Conservation (phyloP, 2,329 filamentous ascomycete genomes). For the Fusarium goolgardi region DNA sequence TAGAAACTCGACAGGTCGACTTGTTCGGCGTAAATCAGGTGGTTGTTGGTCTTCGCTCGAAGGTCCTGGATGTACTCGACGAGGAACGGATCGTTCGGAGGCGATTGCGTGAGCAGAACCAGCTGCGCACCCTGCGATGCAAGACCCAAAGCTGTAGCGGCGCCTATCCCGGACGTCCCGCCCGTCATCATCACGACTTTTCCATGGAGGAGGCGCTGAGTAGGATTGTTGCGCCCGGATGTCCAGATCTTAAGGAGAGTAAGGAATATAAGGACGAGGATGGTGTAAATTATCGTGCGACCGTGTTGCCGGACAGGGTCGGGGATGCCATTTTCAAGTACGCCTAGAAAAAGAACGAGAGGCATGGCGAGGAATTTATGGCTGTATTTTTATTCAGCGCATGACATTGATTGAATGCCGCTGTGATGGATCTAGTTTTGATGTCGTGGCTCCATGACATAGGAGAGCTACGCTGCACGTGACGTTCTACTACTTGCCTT, state of each 20-base stretch:
- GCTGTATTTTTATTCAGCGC: conserved; percentile 25
- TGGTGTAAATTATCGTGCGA: conserved; percentile 56
- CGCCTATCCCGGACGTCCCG: conserved; percentile 92
- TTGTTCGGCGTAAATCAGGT: conserved; percentile 94
- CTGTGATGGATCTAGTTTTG: conserved; percentile 16
- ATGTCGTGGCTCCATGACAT: conserved; percentile 33
- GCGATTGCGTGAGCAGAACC: conserved; percentile 85
- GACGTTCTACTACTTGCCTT: conserved; percentile 2
- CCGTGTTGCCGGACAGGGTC: conserved; percentile 60
- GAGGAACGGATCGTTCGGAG: conserved; percentile 86
- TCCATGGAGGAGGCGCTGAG: conserved; percentile 89
- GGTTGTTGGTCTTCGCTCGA: conserved; percentile 78
- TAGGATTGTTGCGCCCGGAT: conserved; percentile 76
- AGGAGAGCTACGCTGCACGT: conserved; percentile 22
- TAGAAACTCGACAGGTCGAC: conserved; percentile 90
- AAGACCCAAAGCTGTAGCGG: conserved; percentile 77
- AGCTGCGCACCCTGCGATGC: conserved; percentile 88
- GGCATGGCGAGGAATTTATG: conserved; percentile 57
- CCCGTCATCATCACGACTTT: conserved; percentile 95
- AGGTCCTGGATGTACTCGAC: conserved; percentile 93
- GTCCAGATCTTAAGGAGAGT: conserved; percentile 76
- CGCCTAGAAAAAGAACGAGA: conserved; percentile 62
- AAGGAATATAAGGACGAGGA: conserved; percentile 54
- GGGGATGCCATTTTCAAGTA: conserved; percentile 62
- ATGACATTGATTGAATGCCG: conserved; percentile 19